Evolutionary conservation across 1,284 basidiomycete genomes (phyloP), one percentile per base, ranked within the genome.

Genomic region (Trichosporon ovoides): DNA sequence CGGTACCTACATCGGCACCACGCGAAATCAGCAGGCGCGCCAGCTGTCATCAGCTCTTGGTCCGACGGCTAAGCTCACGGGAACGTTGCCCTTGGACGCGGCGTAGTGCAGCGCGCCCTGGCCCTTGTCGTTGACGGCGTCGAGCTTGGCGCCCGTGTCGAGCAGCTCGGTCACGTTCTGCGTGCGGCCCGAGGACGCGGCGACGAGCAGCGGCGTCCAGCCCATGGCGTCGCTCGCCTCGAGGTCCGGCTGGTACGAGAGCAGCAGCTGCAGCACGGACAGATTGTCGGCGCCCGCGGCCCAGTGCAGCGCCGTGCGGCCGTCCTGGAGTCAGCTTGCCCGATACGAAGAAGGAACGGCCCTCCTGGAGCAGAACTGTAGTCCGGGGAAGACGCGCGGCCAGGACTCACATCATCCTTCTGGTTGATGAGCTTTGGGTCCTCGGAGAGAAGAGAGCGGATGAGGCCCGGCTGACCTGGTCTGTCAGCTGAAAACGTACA

Each of bases 61-160:
- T 1, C 9, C 20, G 19, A 10, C n/a, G 16, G 12, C 4, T 11
- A 53, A 66, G 70, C 83, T 64, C 73, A 91, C 91, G 70, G 90
- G 85, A 56, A 92, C 84, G 52, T 87, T 86, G 46, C 91, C 88
- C 77, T 94, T 96, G 18, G 92, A 96, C 38, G 92, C 93, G 31
- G 92, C 92, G 68, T 96, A 96, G 77, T 96, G 91, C 91, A 96
- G 75, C 50, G 91, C 83, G 5, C 89, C 91, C 58, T 93, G 80
- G 12, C 91, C 91, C 77, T 94, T 94, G 68, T 87, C 85, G 69
- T 92, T 96, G 61, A 79, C 82, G 65, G 83, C 84, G 63, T 88
- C 88, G 50, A 91, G 84, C 72, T 93, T 83, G 48, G 91, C 91
- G 11, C 91, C 92, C 36, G 88, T 86, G 50, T 89, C 87, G 37